phyloP scores from a whole-genome alignment of 2,329 filamentous ascomycete species.

The Ampelomyces quisqualis region DNA sequence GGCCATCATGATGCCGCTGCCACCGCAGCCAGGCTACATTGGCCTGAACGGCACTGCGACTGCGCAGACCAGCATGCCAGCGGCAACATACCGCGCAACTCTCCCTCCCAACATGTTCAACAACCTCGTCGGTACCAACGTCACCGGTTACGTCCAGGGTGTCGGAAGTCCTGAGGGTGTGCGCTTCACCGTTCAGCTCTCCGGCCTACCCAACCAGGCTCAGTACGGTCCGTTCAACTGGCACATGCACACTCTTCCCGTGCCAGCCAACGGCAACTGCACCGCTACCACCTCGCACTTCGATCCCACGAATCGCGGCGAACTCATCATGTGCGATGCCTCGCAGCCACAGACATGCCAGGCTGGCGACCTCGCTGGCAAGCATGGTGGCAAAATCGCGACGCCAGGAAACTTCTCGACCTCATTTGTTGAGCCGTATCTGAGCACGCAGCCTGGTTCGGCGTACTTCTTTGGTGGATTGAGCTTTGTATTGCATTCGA shows the following conservation, averaged over 20 bases:
- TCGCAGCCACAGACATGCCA: conserved; percentile 39
- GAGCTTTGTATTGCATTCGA: conserved; percentile 54
- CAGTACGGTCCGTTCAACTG: conserved; percentile 32
- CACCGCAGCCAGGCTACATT: conserved; percentile 24
- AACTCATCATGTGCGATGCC: conserved; percentile 37
- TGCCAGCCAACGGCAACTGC: conserved; percentile 44
- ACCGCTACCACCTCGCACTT: conserved; percentile 40
- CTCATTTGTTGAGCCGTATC: conserved; percentile 50
- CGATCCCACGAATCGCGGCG: conserved; percentile 42
- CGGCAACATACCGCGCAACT: conserved; percentile 25
- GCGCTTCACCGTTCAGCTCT: conserved; percentile 42
- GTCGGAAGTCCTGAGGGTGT: conserved; percentile 36
- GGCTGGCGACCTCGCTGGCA: conserved; percentile 47
- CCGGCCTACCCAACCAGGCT: conserved; percentile 38
- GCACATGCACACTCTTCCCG: conserved; percentile 44
- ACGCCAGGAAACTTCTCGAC: conserved; percentile 28
- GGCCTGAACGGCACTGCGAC: conserved; percentile 25
- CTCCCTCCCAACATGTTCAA: conserved; percentile 26
- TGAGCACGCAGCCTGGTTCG: conserved; percentile 46
- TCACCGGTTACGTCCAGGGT: conserved; percentile 38
- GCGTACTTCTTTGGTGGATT: conserved; percentile 54
- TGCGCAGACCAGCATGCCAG: conserved; percentile 20
- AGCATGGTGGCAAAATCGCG: conserved; percentile 44
- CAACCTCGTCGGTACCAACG: conserved; percentile 15
- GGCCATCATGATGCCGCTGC: conserved; percentile 27